These are phyloP conservation scores for Endotrypanum monterogeii DNA, from an alignment of 208 protist species.

Conservation along the genomic window DNA sequence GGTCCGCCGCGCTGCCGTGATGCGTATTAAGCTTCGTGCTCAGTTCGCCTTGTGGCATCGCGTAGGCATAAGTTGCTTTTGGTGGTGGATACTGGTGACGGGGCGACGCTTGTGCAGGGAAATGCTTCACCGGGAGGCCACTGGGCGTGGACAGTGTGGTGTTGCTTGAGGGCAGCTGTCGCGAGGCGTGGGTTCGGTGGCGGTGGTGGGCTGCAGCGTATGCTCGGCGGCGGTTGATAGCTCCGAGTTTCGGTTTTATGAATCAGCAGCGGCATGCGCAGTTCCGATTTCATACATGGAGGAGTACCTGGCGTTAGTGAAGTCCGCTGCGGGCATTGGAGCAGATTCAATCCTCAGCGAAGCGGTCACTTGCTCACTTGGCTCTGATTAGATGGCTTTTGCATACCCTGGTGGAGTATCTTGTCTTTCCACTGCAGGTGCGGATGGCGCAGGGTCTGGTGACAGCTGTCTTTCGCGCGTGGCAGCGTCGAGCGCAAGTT, in stretches of 20 bases:
- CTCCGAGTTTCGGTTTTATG: conserved; percentile 11
- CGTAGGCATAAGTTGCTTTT: conserved; percentile 24
- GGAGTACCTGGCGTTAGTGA: neutral
- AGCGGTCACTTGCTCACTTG: conserved; percentile 25
- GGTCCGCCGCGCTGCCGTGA: conserved; percentile 16
- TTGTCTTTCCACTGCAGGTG: conserved; percentile 20
- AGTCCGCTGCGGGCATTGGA: conserved; percentile 6
- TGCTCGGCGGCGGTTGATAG: conserved; percentile 1
- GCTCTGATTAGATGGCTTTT: conserved; percentile 19
- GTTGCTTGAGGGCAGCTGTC: conserved; percentile 15
- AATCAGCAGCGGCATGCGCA: conserved; percentile 25
- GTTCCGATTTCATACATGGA: conserved; percentile 9
- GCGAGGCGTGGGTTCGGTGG: conserved; percentile 18
- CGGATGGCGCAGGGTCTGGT: conserved; percentile 13
- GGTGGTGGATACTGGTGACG: conserved; percentile 30
- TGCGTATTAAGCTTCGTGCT: conserved; percentile 12
- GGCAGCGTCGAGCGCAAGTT: conserved; percentile 16
- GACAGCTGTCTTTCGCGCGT: conserved; percentile 9
- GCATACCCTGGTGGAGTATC: conserved; percentile 11
- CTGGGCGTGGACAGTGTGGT: conserved; percentile 3
- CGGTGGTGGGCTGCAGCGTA: conserved; percentile 10
- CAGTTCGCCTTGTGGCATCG: conserved; percentile 14
- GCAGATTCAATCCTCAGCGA: conserved; percentile 18
- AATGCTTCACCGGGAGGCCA: conserved; percentile 18
- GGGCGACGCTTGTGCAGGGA: conserved; percentile 28